Base-by-base conservation (phyloP, 352 stramenopile genomes). In the Globisporangium echinulatum region DNA sequence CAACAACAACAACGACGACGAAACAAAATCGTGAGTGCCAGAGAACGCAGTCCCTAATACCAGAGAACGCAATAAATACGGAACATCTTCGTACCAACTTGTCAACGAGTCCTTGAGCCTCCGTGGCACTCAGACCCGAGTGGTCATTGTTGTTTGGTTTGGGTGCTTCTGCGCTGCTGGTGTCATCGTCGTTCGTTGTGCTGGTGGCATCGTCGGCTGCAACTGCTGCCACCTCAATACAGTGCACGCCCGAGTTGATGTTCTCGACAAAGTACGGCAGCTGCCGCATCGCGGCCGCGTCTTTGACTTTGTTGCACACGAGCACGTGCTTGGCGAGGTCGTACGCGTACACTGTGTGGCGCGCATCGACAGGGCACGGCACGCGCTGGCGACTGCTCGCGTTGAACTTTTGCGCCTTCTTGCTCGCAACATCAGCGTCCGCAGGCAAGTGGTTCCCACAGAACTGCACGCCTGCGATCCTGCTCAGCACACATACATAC, bases 231-330 rank as follows among this genome's bases (percentile, higher is more conserved):
- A 25, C 3, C 0, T 14, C 14, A 13, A 15, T 56, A 43, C 59
- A 72, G 52, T 89, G 74, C 5, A 54, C 73, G 5, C 82, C 85
- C 38, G 82, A 91, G 66, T 94, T 94, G 59, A 94, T 89, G 51
- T 90, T 87, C 54, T 83, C 74, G 25, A 58, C 72, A 61, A 90
- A 94, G 64, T 80, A 92, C 17, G 82, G 78, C 51, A 92, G 66
- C 25, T 67, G 63, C 63, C 71, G 74, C 69, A 85, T 84, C n/a
- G 61, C 60, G 1, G 79, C 67, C 15, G 71, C 71, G 54, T 92
- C 80, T 56, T 88, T 88, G 33, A 84, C 70, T 11, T 79, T 81
- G 68, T 92, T 94, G 70, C 85, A 94, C 5, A 94, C 71, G 49
- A 82, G 62, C 49, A 89, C 69, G 67, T 94, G 85, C 69, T 91